A percentile compares a stretch with the other conserved stretches of the same genome.
Evolutionary conservation across 2,329 filamentous ascomycete genomes (phyloP).

Genomic region (Pestalotiopsis sp.): DNA sequence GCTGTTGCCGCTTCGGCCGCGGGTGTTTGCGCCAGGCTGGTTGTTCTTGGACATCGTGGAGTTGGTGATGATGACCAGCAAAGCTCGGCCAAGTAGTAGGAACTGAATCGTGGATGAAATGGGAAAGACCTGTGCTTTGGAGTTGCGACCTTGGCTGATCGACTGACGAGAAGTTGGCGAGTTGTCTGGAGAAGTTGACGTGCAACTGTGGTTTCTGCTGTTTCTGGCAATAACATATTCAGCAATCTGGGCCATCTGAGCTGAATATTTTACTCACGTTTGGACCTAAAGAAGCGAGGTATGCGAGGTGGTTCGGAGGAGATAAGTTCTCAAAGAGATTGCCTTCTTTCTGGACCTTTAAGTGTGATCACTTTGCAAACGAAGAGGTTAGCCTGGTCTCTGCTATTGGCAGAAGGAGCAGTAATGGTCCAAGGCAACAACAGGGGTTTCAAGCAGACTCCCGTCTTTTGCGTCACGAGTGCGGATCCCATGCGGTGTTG

Average conservation of each 20-base stretch:
- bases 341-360: neutral
- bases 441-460: neutral
- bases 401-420: neutral
- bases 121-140: no score
- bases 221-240: no score
- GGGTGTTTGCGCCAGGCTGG: neutral
- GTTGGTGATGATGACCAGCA: neutral
- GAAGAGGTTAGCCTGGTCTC: neutral
- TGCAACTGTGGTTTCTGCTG: no score
- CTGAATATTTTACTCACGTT: no score
- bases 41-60: neutral
- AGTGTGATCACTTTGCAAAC: neutral
- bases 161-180: no score
- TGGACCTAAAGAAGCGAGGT: no score
- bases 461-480: neutral
- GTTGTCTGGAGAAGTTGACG: no score
- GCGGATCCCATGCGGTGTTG: neutral
- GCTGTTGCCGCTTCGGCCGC: no score
- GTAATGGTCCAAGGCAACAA: neutral
- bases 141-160: no score
- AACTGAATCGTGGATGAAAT: no score
- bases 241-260: no score
- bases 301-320: neutral
- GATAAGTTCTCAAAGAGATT: neutral
- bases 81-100: no score